Evolutionary conservation across 495 filamentous ascomycete species (phyloP).

Genomic region (Thermochaetoides thermophila): DNA sequence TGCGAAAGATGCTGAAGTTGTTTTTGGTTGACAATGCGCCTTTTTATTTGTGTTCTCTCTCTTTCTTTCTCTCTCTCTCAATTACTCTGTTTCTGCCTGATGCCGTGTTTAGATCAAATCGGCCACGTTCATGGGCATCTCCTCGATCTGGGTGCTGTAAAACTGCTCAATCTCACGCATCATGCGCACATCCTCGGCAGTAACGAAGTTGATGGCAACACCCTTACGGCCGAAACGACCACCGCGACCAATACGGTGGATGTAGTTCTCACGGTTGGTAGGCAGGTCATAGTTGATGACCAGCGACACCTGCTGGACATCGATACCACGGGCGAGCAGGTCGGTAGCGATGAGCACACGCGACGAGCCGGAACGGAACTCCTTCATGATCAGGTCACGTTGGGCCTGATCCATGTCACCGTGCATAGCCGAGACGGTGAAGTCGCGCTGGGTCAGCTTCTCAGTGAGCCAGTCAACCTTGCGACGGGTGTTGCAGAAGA

Average conservation of each 20-base stretch:
- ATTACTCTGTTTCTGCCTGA: no score
- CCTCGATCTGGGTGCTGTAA: slow-evolving; percentile 97
- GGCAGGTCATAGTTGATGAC: slow-evolving; percentile 99
- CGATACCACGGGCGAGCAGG: slow-evolving; percentile 94
- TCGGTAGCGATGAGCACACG: slow-evolving; percentile 97
- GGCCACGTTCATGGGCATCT: slow-evolving; percentile 97
- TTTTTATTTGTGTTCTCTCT: no score
- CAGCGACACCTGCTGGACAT: slow-evolving; percentile 96
- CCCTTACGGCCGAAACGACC: slow-evolving; percentile 99
- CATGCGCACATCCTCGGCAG: slow-evolving; percentile 97
- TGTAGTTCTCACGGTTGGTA: slow-evolving; percentile 99
- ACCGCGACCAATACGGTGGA: slow-evolving; percentile 96
- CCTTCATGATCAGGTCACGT: slow-evolving; percentile 99
- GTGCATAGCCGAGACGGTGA: slow-evolving; percentile 98
- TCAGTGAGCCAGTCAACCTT: slow-evolving; percentile 99
- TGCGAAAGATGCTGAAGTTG: slow-evolving; percentile 5
- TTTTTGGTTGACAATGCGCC: no score
- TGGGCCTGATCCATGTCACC: slow-evolving; percentile 96
- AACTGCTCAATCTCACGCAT: slow-evolving; percentile 96
- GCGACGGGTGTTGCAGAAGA: slow-evolving; percentile 99
- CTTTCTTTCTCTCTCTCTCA: no score
- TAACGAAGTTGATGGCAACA: slow-evolving; percentile 99
- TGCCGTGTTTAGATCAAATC: slow-evolving; percentile 38
- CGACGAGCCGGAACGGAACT: slow-evolving; percentile 94
- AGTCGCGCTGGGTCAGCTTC: slow-evolving; percentile 94